phyloP scores from a whole-genome alignment of 345 rosid genomes.

The Populus ilicifolia region DNA sequence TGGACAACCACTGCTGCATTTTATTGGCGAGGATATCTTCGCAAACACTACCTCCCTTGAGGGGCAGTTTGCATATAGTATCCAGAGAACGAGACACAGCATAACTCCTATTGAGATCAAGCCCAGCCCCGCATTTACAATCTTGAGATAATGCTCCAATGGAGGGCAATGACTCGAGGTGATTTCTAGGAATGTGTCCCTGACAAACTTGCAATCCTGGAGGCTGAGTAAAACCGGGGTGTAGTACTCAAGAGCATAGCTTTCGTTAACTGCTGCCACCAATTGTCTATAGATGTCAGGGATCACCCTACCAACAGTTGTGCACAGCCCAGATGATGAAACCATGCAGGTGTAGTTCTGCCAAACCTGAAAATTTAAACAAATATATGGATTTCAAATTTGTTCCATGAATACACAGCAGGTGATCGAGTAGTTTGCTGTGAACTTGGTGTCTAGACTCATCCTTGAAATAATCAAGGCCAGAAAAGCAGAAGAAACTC shows the following conservation, averaged over 20 bases:
- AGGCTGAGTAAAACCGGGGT: conserved; percentile 86
- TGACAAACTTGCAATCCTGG: conserved; percentile 78
- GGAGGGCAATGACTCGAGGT: conserved; percentile 69
- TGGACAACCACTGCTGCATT: conserved; percentile 1
- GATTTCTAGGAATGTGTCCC: conserved; percentile 69
- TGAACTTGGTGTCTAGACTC: too few relatives aligned
- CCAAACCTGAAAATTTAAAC: conserved; percentile 64
- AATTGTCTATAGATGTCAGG: conserved; percentile 55
- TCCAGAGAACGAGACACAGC: conserved; percentile 88
- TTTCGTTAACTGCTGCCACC: conserved; percentile 71
- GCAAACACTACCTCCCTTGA: conserved; percentile 97
- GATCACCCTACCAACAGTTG: conserved; percentile 74
- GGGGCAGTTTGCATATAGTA: conserved; percentile 94
- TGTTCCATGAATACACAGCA: not conserved
- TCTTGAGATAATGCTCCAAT: conserved; percentile 60
- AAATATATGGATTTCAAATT: not conserved
- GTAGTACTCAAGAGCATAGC: conserved; percentile 81
- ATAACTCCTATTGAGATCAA: conserved; percentile 78
- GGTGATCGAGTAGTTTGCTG: not conserved
- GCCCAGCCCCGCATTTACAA: conserved; percentile 79
- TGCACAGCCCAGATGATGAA: conserved; percentile 51
- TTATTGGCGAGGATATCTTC: conserved; percentile 31
- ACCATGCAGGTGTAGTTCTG: conserved; percentile 54
- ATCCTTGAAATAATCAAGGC: not conserved
- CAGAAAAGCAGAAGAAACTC: not conserved